These are phyloP conservation scores for Alternaria atra DNA, from an alignment of 2,329 filamentous ascomycete species.

Conservation along the genomic window DNA sequence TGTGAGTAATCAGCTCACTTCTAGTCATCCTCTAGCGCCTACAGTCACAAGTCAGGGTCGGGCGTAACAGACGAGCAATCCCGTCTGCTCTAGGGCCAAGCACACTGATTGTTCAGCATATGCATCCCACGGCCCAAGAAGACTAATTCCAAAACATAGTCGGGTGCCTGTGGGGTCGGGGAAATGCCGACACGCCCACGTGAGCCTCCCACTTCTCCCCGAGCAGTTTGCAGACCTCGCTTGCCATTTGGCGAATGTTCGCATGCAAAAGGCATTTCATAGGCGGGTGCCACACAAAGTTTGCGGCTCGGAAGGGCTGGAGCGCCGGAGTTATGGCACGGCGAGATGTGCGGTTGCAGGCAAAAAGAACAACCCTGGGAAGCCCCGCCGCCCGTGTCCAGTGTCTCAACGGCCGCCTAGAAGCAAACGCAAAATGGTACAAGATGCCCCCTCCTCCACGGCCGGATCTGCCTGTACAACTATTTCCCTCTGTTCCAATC, in stretches of 20 bases:
- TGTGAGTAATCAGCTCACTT: neutral
- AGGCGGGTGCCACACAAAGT: conserved; percentile 5
- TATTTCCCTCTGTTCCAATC: neutral
- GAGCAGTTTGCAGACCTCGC: conserved; percentile 5
- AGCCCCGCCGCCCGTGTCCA: conserved; percentile 17
- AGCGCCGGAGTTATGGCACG: conserved; percentile 7
- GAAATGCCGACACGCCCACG: conserved; percentile 28
- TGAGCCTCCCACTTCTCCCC: conserved; percentile 16
- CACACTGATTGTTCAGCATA: conserved; percentile 28
- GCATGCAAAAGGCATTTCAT: conserved; percentile 28
- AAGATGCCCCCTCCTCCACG: conserved; percentile 9
- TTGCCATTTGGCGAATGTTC: conserved; percentile 17
- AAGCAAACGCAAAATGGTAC: conserved; percentile 6
- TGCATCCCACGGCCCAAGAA: conserved; percentile 18
- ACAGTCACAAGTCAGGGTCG: conserved; percentile 1
- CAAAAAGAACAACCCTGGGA: conserved; percentile 1
- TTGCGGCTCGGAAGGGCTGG: conserved; percentile 18
- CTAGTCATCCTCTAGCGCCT: conserved; percentile 1
- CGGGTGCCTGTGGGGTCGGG: conserved; percentile 20
- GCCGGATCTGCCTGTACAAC: neutral
- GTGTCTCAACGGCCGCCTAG: conserved; percentile 13
- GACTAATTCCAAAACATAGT: conserved; percentile 15
- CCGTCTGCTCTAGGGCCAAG: conserved; percentile 2
- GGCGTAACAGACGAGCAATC: conserved; percentile 3
- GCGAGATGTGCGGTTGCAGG: conserved; percentile 10